These are phyloP conservation scores for Melanogaster broomeanus DNA, from an alignment of 768 basidiomycete species.

Conservation along the genomic window DNA sequence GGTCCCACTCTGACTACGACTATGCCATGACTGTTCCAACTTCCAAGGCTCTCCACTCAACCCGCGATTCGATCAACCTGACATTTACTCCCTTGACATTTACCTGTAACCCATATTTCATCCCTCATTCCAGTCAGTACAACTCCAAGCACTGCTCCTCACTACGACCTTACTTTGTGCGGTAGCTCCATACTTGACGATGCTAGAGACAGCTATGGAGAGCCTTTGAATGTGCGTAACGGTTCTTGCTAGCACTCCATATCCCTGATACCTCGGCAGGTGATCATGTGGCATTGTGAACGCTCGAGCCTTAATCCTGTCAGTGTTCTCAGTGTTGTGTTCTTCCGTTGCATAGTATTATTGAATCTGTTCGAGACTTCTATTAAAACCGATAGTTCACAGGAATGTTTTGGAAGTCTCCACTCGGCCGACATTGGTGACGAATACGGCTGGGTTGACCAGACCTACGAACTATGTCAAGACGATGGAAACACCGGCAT, in stretches of 20 bases:
- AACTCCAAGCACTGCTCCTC: slow-evolving; percentile 21
- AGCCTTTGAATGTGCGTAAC: slow-evolving; percentile 44
- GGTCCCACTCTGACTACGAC: too few relatives aligned
- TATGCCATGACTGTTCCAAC: too few relatives aligned
- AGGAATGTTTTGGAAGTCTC: slow-evolving; percentile 40
- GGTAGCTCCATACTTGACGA: slow-evolving; percentile 49
- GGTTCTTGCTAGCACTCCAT: not conserved
- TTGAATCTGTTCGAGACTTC: not conserved
- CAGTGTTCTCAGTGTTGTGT: slow-evolving; percentile 16
- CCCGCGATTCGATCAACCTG: not conserved
- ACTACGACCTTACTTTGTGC: slow-evolving; percentile 31
- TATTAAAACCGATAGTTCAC: slow-evolving; percentile 29
- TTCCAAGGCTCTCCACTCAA: too few relatives aligned
- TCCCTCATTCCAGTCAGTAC: not conserved
- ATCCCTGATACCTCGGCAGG: slow-evolving; percentile 26
- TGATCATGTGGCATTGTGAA: slow-evolving; percentile 66
- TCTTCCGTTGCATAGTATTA: not conserved
- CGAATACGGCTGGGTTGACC: slow-evolving; percentile 44
- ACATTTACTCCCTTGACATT: slow-evolving; percentile 7
- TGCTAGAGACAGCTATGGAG: slow-evolving; percentile 40
- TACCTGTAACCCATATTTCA: not conserved
- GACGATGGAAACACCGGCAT: slow-evolving; percentile 37
- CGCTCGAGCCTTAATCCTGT: slow-evolving; percentile 67
- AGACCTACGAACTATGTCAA: slow-evolving; percentile 46
- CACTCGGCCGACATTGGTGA: slow-evolving; percentile 50